Evolutionary conservation across 257 asterid species (phyloP).

Genomic region (Nicotiana attenuata): DNA sequence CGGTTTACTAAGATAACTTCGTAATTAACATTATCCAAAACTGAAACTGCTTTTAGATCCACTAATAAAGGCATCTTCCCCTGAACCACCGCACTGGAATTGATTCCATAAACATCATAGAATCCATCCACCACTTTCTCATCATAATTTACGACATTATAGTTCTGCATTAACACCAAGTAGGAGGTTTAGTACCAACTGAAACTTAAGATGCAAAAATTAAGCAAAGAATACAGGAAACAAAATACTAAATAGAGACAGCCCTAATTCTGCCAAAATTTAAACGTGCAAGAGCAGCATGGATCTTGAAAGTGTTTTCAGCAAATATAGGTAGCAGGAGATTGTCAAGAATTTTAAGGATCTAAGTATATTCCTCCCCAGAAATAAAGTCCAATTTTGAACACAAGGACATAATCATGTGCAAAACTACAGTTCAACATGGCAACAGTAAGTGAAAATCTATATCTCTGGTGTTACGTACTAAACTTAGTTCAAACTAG

Average conservation of each 20-base stretch:
- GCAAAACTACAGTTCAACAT: neutral
- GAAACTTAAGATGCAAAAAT: neutral
- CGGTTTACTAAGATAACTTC: conserved; percentile 87
- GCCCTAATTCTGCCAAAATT: neutral
- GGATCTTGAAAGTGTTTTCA: neutral
- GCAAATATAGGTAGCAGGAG: neutral
- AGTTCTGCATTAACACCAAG: conserved; percentile 60
- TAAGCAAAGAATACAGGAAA: neutral
- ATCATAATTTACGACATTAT: conserved; percentile 72
- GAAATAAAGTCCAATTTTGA: neutral
- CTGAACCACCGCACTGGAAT: conserved; percentile 51
- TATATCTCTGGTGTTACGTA: neutral
- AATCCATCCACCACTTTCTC: conserved; percentile 92
- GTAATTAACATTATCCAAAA: conserved; percentile 47
- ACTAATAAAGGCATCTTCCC: conserved; percentile 68
- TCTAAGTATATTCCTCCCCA: neutral
- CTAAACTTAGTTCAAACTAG: neutral
- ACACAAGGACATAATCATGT: neutral
- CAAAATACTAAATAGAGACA: neutral
- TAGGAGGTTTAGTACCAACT: neutral
- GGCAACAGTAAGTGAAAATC: neutral
- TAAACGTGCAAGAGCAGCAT: neutral
- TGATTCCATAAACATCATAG: conserved; percentile 81
- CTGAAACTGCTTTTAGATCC: conserved; percentile 66
- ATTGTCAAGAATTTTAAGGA: neutral